Base-by-base conservation (phyloP, 805 yeast genomes). In the Starmerella bombicola region DNA sequence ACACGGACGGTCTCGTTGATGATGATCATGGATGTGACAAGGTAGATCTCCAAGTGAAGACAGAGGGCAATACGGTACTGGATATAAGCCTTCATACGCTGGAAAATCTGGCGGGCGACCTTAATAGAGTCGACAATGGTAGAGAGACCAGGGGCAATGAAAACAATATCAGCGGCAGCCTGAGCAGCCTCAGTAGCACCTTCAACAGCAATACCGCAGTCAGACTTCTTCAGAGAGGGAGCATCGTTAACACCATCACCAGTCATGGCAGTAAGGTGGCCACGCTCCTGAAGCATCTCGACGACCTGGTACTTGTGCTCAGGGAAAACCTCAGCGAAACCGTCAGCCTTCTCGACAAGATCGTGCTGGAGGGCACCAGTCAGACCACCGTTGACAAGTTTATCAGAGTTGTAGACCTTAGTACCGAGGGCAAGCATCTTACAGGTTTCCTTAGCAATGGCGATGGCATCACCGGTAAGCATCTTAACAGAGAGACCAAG, bases 231-330 rank as follows among this genome's bases (percentile, higher is more conserved):
- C 70, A 84, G 76, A 53, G 95, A 84, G 61, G 95, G 95, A 59
- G 95, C 94, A 70, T 84, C 95, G 74, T 84, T 84, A 64, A 84
- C 95, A 82, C 95, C 95, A 65, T 84, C 95, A 80, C 95, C 95
- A 73, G 95, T 84, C 95, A 84, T 84, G 68, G 95, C 95, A 70
- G 85, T 93, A 70, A 84, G 75, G 78, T 80, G 83, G 69, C 95
- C 95, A 76, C 94, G 79, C 65, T 78, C 74, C 74, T 84, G 95
- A 67, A 84, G 75, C 64, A 83, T 82, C 71, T 83, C 94, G 67
- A 84, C 95, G 60, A 86, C 94, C 64, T 79, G 82, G 73, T 81
- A 83, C 72, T 84, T 84, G 74, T 84, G 95, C 74, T 84, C 94
- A 56, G 95, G 95, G 93, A 84, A 84, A 64, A 84, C 95, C 73